phyloP scores from a whole-genome alignment of 2,329 filamentous ascomycete genomes.

The Blastomyces percursus region DNA sequence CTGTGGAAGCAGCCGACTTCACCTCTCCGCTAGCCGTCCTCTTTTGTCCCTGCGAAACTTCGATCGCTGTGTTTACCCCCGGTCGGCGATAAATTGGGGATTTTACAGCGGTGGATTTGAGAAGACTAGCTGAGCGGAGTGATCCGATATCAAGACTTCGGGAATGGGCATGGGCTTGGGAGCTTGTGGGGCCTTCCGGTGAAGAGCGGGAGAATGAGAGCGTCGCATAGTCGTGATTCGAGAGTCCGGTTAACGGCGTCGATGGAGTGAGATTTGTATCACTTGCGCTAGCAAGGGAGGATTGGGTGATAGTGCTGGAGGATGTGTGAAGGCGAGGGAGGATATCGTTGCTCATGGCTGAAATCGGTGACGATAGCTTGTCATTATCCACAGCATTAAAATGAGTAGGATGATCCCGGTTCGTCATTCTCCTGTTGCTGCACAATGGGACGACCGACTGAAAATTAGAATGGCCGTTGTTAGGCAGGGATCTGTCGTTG shows the following conservation, averaged over 20 bases:
- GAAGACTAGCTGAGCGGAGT: slow-evolving; percentile 6
- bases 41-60: slow-evolving; percentile 45
- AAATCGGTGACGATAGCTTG: slow-evolving; percentile 2
- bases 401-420: background rate
- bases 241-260: slow-evolving; percentile 11
- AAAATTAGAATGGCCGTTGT: background rate
- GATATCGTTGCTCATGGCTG: background rate
- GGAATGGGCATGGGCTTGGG: background rate
- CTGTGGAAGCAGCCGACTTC: slow-evolving; percentile 40
- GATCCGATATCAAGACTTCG: background rate
- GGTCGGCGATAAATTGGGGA: slow-evolving; percentile 12
- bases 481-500: background rate
- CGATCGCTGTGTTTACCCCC: slow-evolving; percentile 5
- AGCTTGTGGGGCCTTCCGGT: background rate
- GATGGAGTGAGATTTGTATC: slow-evolving; percentile 11
- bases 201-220: background rate
- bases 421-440: background rate
- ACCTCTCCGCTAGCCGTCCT: slow-evolving; percentile 65
- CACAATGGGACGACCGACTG: background rate
- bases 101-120: slow-evolving; percentile 13
- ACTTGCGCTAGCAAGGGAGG: slow-evolving; percentile 11
- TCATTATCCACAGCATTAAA: background rate
- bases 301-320: slow-evolving; percentile 14
- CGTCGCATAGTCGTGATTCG: slow-evolving; percentile 1
- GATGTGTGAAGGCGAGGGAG: slow-evolving; percentile 8